Conservation (phyloP, 2,329 filamentous ascomycete species). For the Fusarium torulosum region DNA sequence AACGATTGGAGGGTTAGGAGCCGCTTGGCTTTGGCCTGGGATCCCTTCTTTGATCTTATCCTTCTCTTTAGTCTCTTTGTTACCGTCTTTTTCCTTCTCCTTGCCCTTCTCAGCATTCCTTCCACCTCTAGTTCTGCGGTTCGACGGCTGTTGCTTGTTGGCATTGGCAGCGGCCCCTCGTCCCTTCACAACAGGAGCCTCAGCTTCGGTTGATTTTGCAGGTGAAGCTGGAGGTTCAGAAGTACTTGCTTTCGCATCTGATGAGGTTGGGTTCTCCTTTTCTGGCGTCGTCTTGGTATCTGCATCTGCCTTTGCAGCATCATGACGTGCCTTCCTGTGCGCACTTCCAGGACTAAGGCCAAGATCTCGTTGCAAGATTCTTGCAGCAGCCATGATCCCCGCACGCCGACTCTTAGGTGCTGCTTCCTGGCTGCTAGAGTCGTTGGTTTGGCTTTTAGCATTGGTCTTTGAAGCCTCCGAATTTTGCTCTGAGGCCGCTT, state of each 20-base stretch:
- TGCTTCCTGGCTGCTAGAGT: conserved; percentile 51
- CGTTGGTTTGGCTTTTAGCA: conserved; percentile 52
- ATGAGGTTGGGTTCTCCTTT: conserved; percentile 49
- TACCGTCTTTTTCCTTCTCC: conserved; percentile 47
- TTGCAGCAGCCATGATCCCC: conserved; percentile 73
- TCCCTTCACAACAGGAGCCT: conserved; percentile 40
- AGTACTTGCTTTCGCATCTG: conserved; percentile 21
- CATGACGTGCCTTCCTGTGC: conserved; percentile 70
- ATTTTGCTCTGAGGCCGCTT: conserved; percentile 63
- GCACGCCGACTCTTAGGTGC: conserved; percentile 68
- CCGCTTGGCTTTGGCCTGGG: conserved; percentile 33
- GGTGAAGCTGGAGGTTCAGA: conserved; percentile 43
- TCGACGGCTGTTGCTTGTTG: conserved; percentile 47
- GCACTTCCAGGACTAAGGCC: conserved; percentile 73
- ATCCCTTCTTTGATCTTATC: conserved; percentile 44
- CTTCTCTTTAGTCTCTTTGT: conserved; percentile 42
- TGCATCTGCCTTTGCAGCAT: conserved; percentile 68
- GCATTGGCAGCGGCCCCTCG: conserved; percentile 38
- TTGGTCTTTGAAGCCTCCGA: conserved; percentile 61
- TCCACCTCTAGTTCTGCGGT: conserved; percentile 52
- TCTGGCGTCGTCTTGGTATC: conserved; percentile 56
- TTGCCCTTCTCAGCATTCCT: conserved; percentile 58
- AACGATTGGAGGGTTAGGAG: conserved; percentile 54
- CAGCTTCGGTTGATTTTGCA: conserved; percentile 32
- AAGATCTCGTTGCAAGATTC: conserved; percentile 74